Evolutionary conservation across 2,329 filamentous ascomycete species (phyloP).

Genomic region (Escovopsis sp.): DNA sequence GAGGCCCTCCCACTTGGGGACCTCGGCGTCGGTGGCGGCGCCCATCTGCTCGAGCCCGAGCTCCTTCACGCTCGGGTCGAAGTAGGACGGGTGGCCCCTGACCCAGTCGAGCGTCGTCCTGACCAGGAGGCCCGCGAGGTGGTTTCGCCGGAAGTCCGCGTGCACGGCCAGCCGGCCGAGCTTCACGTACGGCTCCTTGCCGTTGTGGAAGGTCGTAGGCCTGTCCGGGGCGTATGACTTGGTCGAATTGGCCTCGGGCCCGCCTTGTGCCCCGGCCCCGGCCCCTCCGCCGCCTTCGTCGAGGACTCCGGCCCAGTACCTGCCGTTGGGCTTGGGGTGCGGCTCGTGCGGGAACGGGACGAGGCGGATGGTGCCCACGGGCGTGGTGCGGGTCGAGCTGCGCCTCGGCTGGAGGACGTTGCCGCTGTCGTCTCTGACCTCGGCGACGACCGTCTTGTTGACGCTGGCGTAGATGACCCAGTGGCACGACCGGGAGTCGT

Average conservation of each 20-base stretch:
- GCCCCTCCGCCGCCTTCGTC: conserved; percentile 8
- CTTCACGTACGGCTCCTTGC: conserved; percentile 65
- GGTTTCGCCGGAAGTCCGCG: conserved; percentile 47
- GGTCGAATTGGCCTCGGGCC: conserved; percentile 7
- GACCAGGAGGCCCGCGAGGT: conserved; percentile 52
- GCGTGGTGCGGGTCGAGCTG: conserved; percentile 32
- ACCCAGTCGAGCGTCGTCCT: conserved; percentile 56
- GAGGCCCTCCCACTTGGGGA: conserved; percentile 57
- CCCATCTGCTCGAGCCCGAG: conserved; percentile 29
- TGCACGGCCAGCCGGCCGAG: conserved; percentile 64
- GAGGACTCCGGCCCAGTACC: conserved; percentile 31
- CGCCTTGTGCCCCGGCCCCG: neutral
- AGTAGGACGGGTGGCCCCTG: conserved; percentile 39
- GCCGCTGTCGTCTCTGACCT: conserved; percentile 29
- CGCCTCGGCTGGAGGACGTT: conserved; percentile 26
- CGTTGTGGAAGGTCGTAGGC: conserved; percentile 39
- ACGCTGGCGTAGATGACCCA: conserved; percentile 72
- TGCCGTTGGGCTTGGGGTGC: conserved; percentile 39
- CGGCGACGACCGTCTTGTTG: conserved; percentile 28
- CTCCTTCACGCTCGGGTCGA: conserved; percentile 33
- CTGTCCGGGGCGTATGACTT: conserved; percentile 20
- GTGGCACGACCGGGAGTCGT: conserved; percentile 69
- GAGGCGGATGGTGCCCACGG: conserved; percentile 60
- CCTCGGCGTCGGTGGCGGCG: conserved; percentile 21
- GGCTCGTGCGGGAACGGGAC: conserved; percentile 66